phyloP scores from a whole-genome alignment of 495 filamentous ascomycete genomes.

The Xylaria castorea region DNA sequence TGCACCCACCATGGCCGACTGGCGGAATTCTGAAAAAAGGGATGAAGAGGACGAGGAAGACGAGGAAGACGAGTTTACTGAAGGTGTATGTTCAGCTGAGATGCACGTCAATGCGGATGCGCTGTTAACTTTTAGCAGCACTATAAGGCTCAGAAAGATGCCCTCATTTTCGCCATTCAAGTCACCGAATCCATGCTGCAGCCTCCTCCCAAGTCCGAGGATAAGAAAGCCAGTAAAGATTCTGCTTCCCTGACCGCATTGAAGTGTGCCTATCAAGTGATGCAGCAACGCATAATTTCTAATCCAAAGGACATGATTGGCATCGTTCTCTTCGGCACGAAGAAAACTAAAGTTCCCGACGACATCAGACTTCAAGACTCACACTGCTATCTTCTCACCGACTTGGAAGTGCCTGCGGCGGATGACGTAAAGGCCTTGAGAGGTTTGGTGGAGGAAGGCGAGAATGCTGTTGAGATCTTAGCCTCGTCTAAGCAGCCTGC shows the following conservation, averaged over 20 bases:
- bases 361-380: constrained; percentile 72
- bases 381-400: constrained; percentile 89
- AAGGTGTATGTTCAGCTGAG: constrained; percentile 53
- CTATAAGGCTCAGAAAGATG: constrained; percentile 94
- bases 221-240: constrained; percentile 76
- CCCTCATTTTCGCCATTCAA: constrained; percentile 94
- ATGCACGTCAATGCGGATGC: background rate
- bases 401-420: constrained; percentile 87
- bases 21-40: constrained; percentile 50
- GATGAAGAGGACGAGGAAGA: constrained; percentile 71
- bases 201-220: constrained; percentile 64
- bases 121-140: constrained; percentile 58
- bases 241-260: constrained; percentile 80
- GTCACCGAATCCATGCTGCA: constrained; percentile 89
- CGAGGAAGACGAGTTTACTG: constrained; percentile 70
- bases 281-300: constrained; percentile 98
- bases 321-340: constrained; percentile 89
- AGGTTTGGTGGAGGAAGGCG: constrained; percentile 70
- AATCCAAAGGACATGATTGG: constrained; percentile 98
- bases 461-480: constrained; percentile 74
- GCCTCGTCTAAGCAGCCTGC: constrained; percentile 71
- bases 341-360: constrained; percentile 81
- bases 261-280: constrained; percentile 92
- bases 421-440: constrained; percentile 83
- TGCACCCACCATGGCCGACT: constrained; percentile 48